Conservation (phyloP, 176 grass and related monocot species). For the Triticum turgidum region DNA sequence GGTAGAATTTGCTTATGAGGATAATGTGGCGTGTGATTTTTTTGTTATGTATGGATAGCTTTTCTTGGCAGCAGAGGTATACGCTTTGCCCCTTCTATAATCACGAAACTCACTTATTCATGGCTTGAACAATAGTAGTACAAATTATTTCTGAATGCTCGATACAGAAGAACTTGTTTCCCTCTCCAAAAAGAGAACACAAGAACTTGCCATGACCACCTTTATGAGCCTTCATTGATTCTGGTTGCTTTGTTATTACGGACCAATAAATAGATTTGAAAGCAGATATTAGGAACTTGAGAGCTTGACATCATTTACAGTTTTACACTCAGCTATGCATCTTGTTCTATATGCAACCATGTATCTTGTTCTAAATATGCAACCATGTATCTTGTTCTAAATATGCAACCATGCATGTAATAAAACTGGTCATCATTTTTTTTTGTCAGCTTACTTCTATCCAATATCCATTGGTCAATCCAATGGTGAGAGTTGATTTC, state of each 20-base stretch:
- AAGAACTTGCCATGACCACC: neutral
- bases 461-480: neutral
- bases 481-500: neutral
- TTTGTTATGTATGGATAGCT: neutral
- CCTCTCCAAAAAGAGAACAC: neutral
- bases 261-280: neutral
- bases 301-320: neutral
- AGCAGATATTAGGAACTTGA: neutral
- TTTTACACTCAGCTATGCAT: neutral
- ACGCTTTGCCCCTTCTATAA: neutral
- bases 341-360: neutral
- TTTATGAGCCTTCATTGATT: neutral
- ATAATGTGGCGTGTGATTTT: neutral
- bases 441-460: neutral
- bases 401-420: neutral
- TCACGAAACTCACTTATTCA: neutral
- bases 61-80: conserved; percentile 6
- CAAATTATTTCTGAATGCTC: neutral
- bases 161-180: neutral
- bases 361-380: neutral
- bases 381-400: neutral
- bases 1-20: neutral
- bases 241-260: neutral
- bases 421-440: neutral
- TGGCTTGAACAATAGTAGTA: neutral